Evolutionary conservation across 345 rosid genomes (phyloP), one percentile per base, ranked within the genome.

Genomic region (Citrus medica): DNA sequence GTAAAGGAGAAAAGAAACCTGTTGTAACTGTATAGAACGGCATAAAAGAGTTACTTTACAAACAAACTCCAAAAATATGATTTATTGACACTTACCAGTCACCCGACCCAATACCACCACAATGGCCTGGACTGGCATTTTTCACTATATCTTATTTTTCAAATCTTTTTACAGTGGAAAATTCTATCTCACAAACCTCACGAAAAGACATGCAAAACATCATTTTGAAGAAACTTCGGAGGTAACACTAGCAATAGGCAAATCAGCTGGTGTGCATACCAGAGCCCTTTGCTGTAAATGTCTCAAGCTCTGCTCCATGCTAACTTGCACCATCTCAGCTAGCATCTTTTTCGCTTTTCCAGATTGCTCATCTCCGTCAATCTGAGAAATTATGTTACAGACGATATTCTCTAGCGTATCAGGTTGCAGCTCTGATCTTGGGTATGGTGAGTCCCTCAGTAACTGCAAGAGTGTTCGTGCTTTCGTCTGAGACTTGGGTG

Each of bases 281-380:
- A 91, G 85, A 77, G 99, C 99, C 84, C 99, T 90, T 86, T 85
- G 92, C 84, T 96, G 98, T 73, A 96, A 68, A 90, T 94, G 98
- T 81, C 94, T 90, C 87, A 96, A 85, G 85, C 97, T 96, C 85
- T 94, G 94, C 62, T 96, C 99, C 99, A 96, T 94, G 84, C 99
- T 93, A 40, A 94, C 98, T 81, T 96, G 97, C 42, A 96, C 98
- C 99, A 96, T 96, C 86, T 96, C 99, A 22, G 97, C 88, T 56
- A 96, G 87, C 98, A 94, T 96, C 85, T 92, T 92, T 90, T 92
- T 96, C 0, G 99, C 99, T 77, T 96, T 96, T 42, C 90, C 86
- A 2, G 92, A 89, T 78, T 96, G 99, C 27, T 96, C 99, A 63
- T 96, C 98, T 68, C 93, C 92, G 56, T 96, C 97, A 9, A 94